Percentiles rank a stretch among this genome's conserved stretches.
Evolutionary conservation across 352 stramenopile genomes (phyloP).

Genomic region (Pythium phragmitis): DNA sequence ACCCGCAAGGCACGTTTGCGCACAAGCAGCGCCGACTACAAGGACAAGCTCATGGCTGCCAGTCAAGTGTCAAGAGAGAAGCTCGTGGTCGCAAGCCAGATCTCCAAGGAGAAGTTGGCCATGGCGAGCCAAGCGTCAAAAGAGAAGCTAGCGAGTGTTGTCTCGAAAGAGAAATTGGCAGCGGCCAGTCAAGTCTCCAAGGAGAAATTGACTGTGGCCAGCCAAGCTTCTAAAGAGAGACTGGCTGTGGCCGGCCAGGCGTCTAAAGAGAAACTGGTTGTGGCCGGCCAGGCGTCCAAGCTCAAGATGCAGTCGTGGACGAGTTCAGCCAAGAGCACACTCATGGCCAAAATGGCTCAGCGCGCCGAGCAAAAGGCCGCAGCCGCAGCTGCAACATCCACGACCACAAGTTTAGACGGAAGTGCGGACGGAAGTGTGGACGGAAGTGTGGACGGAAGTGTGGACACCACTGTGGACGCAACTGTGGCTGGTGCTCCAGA

Average conservation of each 20-base stretch:
- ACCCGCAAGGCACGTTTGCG: constrained; percentile 18
- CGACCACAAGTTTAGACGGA: neutral
- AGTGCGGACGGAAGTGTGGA: neutral
- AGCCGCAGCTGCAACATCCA: neutral
- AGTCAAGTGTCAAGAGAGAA: constrained; percentile 29
- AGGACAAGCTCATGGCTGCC: constrained; percentile 26
- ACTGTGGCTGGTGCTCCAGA: neutral
- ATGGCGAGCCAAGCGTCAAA: constrained; percentile 22
- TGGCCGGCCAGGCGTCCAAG: constrained; percentile 25
- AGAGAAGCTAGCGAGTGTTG: constrained; percentile 24
- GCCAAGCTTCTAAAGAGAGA: constrained; percentile 21
- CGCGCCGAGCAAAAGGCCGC: constrained; percentile 17
- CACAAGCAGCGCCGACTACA: constrained; percentile 29
- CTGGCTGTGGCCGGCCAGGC: constrained; percentile 19
- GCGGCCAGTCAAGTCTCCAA: constrained; percentile 14
- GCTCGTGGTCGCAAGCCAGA: constrained; percentile 12
- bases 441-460: neutral
- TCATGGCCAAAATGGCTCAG: constrained; percentile 28
- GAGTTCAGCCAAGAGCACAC: constrained; percentile 19
- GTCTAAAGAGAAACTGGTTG: constrained; percentile 21
- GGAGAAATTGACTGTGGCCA: constrained; percentile 16
- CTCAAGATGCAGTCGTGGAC: constrained; percentile 30
- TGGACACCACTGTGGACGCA: neutral
- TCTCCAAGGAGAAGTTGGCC: constrained; percentile 19
- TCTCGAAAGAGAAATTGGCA: constrained; percentile 23